These are phyloP conservation scores for Xylaria sp. DNA, from an alignment of 2,329 filamentous ascomycete genomes.

Conservation along the genomic window DNA sequence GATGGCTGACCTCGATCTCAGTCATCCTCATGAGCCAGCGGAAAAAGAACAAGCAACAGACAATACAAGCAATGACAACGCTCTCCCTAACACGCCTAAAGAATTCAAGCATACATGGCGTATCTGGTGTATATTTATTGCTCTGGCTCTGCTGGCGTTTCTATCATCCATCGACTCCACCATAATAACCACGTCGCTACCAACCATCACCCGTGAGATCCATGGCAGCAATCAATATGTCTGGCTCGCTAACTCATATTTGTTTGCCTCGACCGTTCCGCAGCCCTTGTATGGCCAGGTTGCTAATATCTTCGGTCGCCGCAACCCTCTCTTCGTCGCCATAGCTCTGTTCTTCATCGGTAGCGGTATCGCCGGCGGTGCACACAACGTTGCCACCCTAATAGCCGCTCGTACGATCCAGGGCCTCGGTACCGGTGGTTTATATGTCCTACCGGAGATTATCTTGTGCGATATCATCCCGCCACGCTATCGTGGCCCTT, in stretches of 20 bases:
- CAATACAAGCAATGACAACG: too few species aligned
- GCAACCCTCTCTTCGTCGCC: constrained; percentile 6
- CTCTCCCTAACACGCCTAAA: too few species aligned
- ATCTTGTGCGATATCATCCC: neutral
- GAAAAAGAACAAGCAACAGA: too few species aligned
- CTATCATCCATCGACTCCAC: neutral
- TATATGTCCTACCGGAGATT: neutral
- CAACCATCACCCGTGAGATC: neutral
- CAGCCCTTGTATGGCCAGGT: constrained; percentile 20
- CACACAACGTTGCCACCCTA: constrained; percentile 51
- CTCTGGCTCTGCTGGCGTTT: too few species aligned
- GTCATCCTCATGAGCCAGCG: too few species aligned
- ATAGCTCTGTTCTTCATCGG: constrained; percentile 52
- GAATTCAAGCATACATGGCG: too few species aligned
- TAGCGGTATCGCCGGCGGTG: constrained; percentile 52
- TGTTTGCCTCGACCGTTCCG: constrained; percentile 13
- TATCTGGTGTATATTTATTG: too few species aligned
- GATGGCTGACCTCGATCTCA: too few species aligned
- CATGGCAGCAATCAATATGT: neutral
- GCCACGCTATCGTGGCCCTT: neutral
- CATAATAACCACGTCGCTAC: neutral
- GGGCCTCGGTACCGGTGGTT: constrained; percentile 45
- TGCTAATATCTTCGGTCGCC: constrained; percentile 22
- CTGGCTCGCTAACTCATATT: constrained; percentile 16
- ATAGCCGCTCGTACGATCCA: constrained; percentile 54